Percentiles rank a stretch among this genome's conserved stretches.
Evolutionary conservation across 2,329 filamentous ascomycete genomes (phyloP).

Genomic region (Xylaria polymorpha): DNA sequence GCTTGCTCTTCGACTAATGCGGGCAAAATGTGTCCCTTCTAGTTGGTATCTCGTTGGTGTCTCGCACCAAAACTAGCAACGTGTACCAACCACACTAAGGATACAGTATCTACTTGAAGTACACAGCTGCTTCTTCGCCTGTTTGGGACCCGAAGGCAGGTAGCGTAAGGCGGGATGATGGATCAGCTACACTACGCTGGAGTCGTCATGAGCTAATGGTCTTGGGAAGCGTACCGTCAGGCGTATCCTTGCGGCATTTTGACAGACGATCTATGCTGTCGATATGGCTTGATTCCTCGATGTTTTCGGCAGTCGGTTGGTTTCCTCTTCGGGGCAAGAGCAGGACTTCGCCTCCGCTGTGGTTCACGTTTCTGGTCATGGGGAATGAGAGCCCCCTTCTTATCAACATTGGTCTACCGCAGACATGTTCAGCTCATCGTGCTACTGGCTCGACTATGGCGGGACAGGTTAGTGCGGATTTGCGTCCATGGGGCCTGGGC

Average conservation of each 20-base stretch:
- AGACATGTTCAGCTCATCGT: constrained; percentile 19
- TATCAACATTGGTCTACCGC: constrained; percentile 6
- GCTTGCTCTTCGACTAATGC: constrained; percentile 30
- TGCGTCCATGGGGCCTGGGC: background rate
- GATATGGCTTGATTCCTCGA: constrained; percentile 19
- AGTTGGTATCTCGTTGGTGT: constrained; percentile 6
- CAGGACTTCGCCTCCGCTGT: constrained; percentile 24
- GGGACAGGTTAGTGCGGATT: constrained; percentile 2
- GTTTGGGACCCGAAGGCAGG: background rate
- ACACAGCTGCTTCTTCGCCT: constrained; percentile 2
- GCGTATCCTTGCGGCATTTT: constrained; percentile 26
- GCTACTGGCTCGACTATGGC: constrained; percentile 21
- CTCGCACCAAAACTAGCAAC: background rate
- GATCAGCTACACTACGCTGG: constrained; percentile 15
- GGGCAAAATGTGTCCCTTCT: constrained; percentile 32
- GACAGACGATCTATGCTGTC: constrained; percentile 11
- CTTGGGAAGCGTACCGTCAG: background rate
- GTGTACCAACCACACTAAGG: background rate
- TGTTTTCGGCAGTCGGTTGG: constrained; percentile 26
- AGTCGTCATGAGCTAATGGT: constrained; percentile 13
- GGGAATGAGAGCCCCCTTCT: constrained; percentile 11
- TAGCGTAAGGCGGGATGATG: constrained; percentile 8
- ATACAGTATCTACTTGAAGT: background rate
- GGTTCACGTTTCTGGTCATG: constrained; percentile 10
- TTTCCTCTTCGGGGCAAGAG: constrained; percentile 23